Conservation (phyloP, 768 basidiomycete species). For the Suillus ampliporus region DNA sequence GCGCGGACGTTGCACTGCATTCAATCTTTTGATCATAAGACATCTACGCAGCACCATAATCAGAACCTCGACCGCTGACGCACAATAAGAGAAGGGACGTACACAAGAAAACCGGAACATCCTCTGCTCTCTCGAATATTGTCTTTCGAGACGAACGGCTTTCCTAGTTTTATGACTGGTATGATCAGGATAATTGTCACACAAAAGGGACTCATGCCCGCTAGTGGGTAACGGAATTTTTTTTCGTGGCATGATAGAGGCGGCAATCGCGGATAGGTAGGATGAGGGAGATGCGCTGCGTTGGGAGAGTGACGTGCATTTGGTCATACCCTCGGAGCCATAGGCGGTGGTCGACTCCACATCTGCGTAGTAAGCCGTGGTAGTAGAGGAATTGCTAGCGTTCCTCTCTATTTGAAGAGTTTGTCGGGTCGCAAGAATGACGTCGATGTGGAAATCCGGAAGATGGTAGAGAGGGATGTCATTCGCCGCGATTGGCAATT, state of each 20-base stretch:
- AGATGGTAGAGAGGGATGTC: too few relatives aligned
- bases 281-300: neutral
- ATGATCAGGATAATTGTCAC: neutral
- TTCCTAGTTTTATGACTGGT: neutral
- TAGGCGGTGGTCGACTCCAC: neutral
- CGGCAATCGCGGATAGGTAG: neutral
- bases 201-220: neutral
- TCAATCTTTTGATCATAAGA: slow-evolving; percentile 1
- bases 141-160: too few relatives aligned
- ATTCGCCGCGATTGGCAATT: too few relatives aligned
- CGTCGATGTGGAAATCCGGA: neutral
- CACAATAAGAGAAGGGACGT: neutral
- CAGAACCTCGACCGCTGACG: neutral
- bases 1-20: too few relatives aligned
- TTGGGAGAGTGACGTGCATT: too few relatives aligned
- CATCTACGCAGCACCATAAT: neutral
- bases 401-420: neutral
- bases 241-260: too few relatives aligned
- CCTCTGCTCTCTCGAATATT: neutral
- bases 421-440: neutral
- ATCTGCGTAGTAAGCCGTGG: neutral
- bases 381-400: neutral
- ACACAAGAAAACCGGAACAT: neutral
- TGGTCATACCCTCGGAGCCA: too few relatives aligned
- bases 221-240: neutral